Conservation (phyloP, 805 yeast species). For the Ogataea polymorpha region DNA sequence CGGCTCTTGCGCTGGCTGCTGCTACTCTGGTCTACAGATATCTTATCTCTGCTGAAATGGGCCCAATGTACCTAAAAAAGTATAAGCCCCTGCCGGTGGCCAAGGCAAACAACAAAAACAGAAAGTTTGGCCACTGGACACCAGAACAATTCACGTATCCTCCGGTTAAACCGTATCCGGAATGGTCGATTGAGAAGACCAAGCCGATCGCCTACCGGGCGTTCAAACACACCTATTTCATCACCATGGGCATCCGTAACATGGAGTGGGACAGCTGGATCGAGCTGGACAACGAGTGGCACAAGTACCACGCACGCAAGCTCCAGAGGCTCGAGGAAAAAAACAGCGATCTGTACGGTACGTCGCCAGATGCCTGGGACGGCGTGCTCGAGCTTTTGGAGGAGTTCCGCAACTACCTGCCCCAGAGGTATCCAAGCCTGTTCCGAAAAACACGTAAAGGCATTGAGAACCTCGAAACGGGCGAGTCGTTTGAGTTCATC, state of each 20-base stretch:
- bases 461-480: slow-evolving; percentile 49
- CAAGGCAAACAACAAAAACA: slow-evolving; percentile 41
- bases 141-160: slow-evolving; percentile 54
- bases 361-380: slow-evolving; percentile 46
- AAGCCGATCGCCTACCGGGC: slow-evolving; percentile 64
- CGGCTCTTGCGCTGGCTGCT: slow-evolving; percentile 7
- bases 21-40: background rate
- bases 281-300: slow-evolving; percentile 67
- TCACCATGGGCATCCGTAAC: slow-evolving; percentile 67
- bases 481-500: slow-evolving; percentile 44
- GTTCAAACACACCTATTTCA: slow-evolving; percentile 58
- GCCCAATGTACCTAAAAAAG: slow-evolving; percentile 11
- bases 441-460: slow-evolving; percentile 46
- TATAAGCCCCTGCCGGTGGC: slow-evolving; percentile 33
- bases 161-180: slow-evolving; percentile 41
- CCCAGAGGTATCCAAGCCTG: slow-evolving; percentile 54
- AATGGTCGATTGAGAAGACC: slow-evolving; percentile 50
- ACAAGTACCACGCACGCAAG: slow-evolving; percentile 51
- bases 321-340: slow-evolving; percentile 44
- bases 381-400: slow-evolving; percentile 56
- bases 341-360: slow-evolving; percentile 48
- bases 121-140: slow-evolving; percentile 50
- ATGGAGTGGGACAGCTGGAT: slow-evolving; percentile 65
- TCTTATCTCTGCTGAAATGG: slow-evolving; percentile 1
- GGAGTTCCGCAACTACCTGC: slow-evolving; percentile 51